phyloP scores from a whole-genome alignment of 352 stramenopile species.

The Pythium folliculosum region DNA sequence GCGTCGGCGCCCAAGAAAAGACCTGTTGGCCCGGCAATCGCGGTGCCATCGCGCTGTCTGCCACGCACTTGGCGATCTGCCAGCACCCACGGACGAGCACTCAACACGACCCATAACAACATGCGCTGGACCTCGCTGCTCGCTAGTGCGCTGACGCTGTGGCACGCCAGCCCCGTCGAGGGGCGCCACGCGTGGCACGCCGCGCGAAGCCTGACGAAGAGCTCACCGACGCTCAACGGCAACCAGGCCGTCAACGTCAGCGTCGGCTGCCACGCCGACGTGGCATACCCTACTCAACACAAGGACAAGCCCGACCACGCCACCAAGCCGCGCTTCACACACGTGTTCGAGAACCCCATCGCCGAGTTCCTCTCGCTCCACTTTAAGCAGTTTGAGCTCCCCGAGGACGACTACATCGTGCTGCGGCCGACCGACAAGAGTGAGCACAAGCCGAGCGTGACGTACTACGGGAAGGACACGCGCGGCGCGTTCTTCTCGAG shows the following conservation, averaged over 20 bases:
- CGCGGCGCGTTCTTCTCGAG: conserved; percentile 39
- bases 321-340: conserved; percentile 33
- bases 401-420: conserved; percentile 53
- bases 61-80: conserved; percentile 7
- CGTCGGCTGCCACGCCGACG: conserved; percentile 10
- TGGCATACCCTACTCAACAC: neutral
- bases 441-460: conserved; percentile 34
- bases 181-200: neutral
- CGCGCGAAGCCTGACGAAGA: neutral
- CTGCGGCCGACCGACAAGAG: conserved; percentile 38
- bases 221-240: neutral
- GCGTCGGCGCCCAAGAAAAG: no score
- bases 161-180: neutral
- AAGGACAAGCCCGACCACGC: conserved; percentile 43
- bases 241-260: conserved; percentile 14
- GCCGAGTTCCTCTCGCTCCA: conserved; percentile 67
- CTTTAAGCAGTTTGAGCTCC: conserved; percentile 64
- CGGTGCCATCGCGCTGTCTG: no score
- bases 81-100: neutral
- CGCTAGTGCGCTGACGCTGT: neutral
- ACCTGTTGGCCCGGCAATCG: no score
- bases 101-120: no score
- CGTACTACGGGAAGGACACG: conserved; percentile 34
- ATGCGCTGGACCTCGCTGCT: neutral
- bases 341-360: conserved; percentile 43